Percentiles rank a stretch among this genome's conserved stretches.
Conservation (phyloP, 2,329 filamentous ascomycete genomes). For the Cercospora sp. region DNA sequence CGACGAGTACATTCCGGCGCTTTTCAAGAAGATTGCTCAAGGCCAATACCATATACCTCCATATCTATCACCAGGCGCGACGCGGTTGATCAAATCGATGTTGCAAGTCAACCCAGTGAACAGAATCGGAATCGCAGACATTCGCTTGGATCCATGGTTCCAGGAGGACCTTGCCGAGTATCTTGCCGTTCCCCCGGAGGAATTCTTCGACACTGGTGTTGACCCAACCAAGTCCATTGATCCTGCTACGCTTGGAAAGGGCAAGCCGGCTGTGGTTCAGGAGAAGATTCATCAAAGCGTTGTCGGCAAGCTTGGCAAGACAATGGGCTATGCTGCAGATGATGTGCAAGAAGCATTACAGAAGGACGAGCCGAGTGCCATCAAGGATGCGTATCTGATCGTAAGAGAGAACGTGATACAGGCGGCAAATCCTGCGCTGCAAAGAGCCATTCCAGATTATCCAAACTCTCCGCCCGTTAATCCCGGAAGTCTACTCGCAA, state of each 20-base stretch:
- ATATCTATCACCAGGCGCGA: constrained; percentile 84
- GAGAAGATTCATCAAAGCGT: constrained; percentile 90
- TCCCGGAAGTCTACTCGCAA: constrained; percentile 13
- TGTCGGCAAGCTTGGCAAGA: constrained; percentile 92
- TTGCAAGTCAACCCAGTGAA: constrained; percentile 92
- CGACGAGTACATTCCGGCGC: constrained; percentile 94
- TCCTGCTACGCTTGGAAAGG: constrained; percentile 75
- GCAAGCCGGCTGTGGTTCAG: constrained; percentile 74
- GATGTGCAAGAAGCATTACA: constrained; percentile 94
- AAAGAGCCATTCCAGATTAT: constrained; percentile 52
- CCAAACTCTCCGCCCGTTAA: constrained; percentile 33
- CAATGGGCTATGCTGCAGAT: constrained; percentile 93
- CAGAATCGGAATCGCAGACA: constrained; percentile 89
- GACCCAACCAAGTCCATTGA: constrained; percentile 90
- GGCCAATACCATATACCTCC: constrained; percentile 90
- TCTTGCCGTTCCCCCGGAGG: constrained; percentile 81
- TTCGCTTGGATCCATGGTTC: constrained; percentile 93
- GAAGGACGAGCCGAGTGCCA: constrained; percentile 90
- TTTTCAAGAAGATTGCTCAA: constrained; percentile 96
- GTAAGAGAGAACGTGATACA: constrained; percentile 97
- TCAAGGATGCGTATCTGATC: constrained; percentile 98
- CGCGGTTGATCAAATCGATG: constrained; percentile 84
- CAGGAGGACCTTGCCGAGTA: constrained; percentile 82
- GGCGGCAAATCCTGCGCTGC: constrained; percentile 72
- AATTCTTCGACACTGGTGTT: constrained; percentile 91